Evolutionary conservation across 495 filamentous ascomycete genomes (phyloP).

Genomic region (Immersiella caudata): DNA sequence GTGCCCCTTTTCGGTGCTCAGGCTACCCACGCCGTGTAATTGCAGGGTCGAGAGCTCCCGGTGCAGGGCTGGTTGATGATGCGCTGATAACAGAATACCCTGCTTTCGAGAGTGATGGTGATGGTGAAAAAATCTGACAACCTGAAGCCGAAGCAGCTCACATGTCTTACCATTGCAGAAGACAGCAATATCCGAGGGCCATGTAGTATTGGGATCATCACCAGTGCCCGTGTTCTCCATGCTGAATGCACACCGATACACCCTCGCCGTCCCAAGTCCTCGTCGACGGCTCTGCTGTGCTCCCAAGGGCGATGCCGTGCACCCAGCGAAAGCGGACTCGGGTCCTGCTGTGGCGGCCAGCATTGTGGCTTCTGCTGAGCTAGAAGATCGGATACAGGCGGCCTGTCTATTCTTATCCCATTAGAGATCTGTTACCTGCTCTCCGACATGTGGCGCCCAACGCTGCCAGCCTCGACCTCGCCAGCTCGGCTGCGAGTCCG

Average conservation of each 20-base stretch:
- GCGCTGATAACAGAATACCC: neutral
- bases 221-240: neutral
- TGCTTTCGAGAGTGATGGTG: neutral
- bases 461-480: neutral
- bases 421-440: slow-evolving; percentile 1
- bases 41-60: slow-evolving; percentile 8
- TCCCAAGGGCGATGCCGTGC: slow-evolving; percentile 10
- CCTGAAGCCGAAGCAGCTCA: neutral
- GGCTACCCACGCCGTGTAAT: slow-evolving; percentile 15
- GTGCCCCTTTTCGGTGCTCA: slow-evolving; percentile 4
- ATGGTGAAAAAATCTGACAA: neutral
- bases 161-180: neutral
- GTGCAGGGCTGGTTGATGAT: too few species aligned
- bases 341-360: neutral
- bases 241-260: neutral
- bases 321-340: slow-evolving; percentile 1
- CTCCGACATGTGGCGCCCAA: neutral
- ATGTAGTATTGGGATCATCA: slow-evolving; percentile 12
- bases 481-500: too few species aligned
- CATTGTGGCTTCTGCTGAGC: neutral
- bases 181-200: neutral
- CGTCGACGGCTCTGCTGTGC: slow-evolving; percentile 16
- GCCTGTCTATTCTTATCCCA: neutral
- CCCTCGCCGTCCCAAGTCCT: slow-evolving; percentile 4
- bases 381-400: slow-evolving; percentile 10